Percentiles rank a stretch among this genome's conserved stretches.
Conservation (phyloP, 2,329 filamentous ascomycete species). For the Paecilomyces sp. region DNA sequence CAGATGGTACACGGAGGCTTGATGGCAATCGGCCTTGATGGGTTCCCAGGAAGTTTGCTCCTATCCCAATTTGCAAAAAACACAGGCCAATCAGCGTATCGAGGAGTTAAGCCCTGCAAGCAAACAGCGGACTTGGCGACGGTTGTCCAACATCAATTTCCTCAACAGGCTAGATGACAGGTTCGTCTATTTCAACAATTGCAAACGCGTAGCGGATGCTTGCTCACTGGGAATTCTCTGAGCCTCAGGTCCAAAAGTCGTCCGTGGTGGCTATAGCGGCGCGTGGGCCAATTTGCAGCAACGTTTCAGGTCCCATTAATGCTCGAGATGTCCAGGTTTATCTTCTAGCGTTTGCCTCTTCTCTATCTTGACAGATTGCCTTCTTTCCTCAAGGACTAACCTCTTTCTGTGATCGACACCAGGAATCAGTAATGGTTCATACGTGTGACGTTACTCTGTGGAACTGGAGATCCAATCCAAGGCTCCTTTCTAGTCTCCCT, state of each 20-base stretch:
- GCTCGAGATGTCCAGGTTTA: neutral
- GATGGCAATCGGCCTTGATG: neutral
- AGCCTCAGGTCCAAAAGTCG: neutral
- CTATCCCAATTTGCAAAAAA: neutral
- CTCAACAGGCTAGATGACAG: neutral
- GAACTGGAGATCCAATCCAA: slow-evolving; percentile 25
- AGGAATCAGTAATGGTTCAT: neutral
- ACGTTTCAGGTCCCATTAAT: neutral
- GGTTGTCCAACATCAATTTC: neutral
- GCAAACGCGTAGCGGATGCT: neutral
- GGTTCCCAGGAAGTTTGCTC: neutral
- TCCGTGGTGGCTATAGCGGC: neutral
- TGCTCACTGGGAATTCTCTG: neutral
- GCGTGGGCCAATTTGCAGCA: neutral
- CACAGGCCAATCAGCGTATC: neutral
- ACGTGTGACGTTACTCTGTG: slow-evolving; percentile 34
- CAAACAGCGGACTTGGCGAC: neutral
- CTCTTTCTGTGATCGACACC: neutral
- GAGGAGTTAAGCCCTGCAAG: neutral
- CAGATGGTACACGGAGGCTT: neutral
- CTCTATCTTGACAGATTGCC: neutral
- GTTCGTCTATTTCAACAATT: neutral
- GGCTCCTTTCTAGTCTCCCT: slow-evolving; percentile 8
- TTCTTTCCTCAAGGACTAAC: neutral
- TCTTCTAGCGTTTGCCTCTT: neutral